Evolutionary conservation across 805 yeast genomes (phyloP), one percentile per base, ranked within the genome.

Genomic region (Lipomyces starkeyi): DNA sequence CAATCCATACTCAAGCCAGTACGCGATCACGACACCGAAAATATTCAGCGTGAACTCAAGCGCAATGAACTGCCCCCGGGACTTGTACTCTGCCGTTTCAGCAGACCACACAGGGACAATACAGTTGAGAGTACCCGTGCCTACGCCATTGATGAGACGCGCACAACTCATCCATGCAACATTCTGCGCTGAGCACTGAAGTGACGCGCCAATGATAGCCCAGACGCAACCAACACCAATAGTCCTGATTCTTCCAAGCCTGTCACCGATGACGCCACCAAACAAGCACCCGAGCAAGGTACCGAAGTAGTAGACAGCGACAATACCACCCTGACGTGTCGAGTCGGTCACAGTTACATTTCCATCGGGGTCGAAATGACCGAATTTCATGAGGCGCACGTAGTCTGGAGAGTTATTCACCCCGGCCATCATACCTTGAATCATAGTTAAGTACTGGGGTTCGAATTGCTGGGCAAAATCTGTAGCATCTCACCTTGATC

Each of bases 31-130:
- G 54, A 91, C 88, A 76, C 93, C 93, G 61, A 87, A 80, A 72
- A 87, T 85, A 60, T 63, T 64, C 59, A 87, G 82, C 49, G 88
- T 84, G 72, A 90, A 90, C 78, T 88, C 89, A 82, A 37, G 91
- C 86, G 75, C 93, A 91, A 69, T 64, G 58, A 73, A 59, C 63
- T 68, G 63, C 20, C 75, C 75, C 11, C 74, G 75, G 34, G 73
- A 65, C 58, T 63, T 64, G 22, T 89, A 83, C 64, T 83, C 93
- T 17, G 91, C 85, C 29, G 90, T 87, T 78, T 90, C 91, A 52
- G 93, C 89, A 80, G 88, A 86, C 76, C 88, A 90, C 74, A 91
- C 81, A 58, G 95, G 93, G 43, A 89, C 90, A 65, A 89, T 73
- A 25, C 73, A 72, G 57, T 76, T 74, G 47, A 76, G 67, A 43